Evolutionary conservation across 352 stramenopile species (phyloP), one percentile per base, ranked within the genome.

Genomic region (Pythium dissotocum): DNA sequence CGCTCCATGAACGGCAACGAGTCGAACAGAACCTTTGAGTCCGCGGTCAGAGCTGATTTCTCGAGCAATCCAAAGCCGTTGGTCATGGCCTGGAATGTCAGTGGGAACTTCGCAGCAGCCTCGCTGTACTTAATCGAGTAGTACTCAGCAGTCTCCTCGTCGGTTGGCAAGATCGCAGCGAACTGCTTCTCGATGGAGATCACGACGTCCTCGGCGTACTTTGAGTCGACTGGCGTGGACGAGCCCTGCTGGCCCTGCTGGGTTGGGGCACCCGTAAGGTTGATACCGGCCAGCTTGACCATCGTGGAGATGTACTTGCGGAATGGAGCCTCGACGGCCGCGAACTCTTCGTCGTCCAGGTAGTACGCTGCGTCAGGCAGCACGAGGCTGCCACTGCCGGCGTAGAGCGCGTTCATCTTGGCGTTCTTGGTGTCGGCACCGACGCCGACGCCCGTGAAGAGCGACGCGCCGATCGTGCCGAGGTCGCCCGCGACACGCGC

Each of bases 61-160:
- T 66, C 70, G 16, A 86, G 58, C 6, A 87, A 21, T 16, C 70
- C 65, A 6, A 81, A 72, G 54, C 78, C 86, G 21, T 51, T 58
- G 9, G 71, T 75, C 42, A 97, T 79, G 6, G 83, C 61, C 28
- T 61, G 55, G 55, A 61, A 61, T 4, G 55, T 61, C 18, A 82
- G 54, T 21, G 83, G 79, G 57, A 78, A 88, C 51, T 79, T 78
- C 8, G 56, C 62, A 21, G 65, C 67, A 24, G 78, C 75, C 6
- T 94, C 77, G n/a, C 61, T 69, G 62, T 94, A 85, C 71, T 87
- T 86, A 63, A 96, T 96, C 72, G 95, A 96, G 13, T 78, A 89
- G 16, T 78, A 75, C 12, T 88, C 48, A 5, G 83, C 82, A 72
- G 95, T 76, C 21, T 84, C 59, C 52, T 13, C 44, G 55, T 38